Evolutionary conservation across 805 yeast genomes (phyloP), one percentile per base, ranked within the genome.

Genomic region (Sporopachydermia quercuum): DNA sequence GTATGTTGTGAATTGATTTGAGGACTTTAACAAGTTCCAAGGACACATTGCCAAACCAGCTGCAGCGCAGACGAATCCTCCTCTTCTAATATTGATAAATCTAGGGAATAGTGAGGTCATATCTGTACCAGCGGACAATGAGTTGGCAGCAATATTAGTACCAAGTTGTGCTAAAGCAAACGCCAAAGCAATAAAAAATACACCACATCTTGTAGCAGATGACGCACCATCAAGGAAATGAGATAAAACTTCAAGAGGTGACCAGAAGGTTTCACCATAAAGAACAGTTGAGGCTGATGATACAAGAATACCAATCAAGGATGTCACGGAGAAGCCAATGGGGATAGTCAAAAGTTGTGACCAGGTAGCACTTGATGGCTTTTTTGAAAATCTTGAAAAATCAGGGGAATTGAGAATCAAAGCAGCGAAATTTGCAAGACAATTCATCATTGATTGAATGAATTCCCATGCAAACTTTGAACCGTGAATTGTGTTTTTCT

Each of bases 341-440:
- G 95, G 94, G 45, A 86, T 74, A 2, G 89, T 65, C 34, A 79
- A 51, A 4, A 52, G 49, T 56, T 77, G 85, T 2, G 84, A 68
- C 56, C 67, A 63, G n/a, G 63, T 50, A 3, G 78, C 66, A 15
- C 72, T 61, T 35, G 49, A 56, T 39, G 69, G 65, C 16, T 73
- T 75, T 46, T 66, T 70, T 5, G 94, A 80, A 60, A 84, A 78
- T 57, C 96, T 73, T 17, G 94, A 70, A 58, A 85, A 85, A 63
- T 85, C 96, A 1, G 95, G 93, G 13, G 91, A 82, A 60, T 85
- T 85, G 40, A 80, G 71, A 52, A 86, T 80, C 51, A 85, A 68
- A n/a, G 95, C 80, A 3, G 94, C 91, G 53, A 85, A 85, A 60
- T 84, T 85, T 18, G 93, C 82, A 45, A 85, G 61, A 15, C 86